Base-by-base conservation (phyloP, 2,329 filamentous ascomycete genomes). In the Tolypocladium tropicale region DNA sequence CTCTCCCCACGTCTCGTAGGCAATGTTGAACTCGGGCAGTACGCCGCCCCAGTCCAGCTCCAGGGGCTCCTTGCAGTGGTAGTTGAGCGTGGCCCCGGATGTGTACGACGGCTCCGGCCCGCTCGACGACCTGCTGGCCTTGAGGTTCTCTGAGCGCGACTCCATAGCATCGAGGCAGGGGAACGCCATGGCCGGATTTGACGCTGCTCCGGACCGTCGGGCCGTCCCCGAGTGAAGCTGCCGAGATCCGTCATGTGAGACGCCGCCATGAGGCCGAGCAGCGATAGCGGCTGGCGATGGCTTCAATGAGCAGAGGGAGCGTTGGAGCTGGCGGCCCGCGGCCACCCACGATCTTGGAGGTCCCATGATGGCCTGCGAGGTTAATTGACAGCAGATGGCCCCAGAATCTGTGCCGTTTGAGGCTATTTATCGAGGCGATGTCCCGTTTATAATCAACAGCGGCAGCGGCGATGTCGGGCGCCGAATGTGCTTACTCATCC, bases 71-170 rank as follows among this genome's bases (percentile, higher is more conserved):
- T 79, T 65, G 64, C 86, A 94, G 67, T 85, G 85, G 72, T 89
- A 96, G 33, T 76, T 80, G 61, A 89, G 81, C 53, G 94, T 92
- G n/a, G 83, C 84, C 56, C 94, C 94, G 50, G 88, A 87, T 0
- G 93, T 96, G 72, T 99, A 99, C 1, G 90, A 90, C 0, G 94
- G 94, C 68, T 99, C 94, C 1, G 93, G 93, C 0, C 93, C 93
- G 51, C 84, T 85, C 52, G 86, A 77, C 39, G 87, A 89, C 56
- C 77, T 76, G 53, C 54, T 57, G 18, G 82, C 79, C 62, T 82
- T 81, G 51, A 97, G 84, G 11, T 78, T 86, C 6, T 88, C 88
- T 0, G 93, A 90, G 60, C 86, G 86, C 37, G 80, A 82, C 67
- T 95, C 91, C 56, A 92, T 78, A 3, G 88, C 90, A 67, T 96